Evolutionary conservation across 2,329 filamentous ascomycete species (phyloP), one percentile per base, ranked within the genome.

Genomic region (Beauveria sp.): DNA sequence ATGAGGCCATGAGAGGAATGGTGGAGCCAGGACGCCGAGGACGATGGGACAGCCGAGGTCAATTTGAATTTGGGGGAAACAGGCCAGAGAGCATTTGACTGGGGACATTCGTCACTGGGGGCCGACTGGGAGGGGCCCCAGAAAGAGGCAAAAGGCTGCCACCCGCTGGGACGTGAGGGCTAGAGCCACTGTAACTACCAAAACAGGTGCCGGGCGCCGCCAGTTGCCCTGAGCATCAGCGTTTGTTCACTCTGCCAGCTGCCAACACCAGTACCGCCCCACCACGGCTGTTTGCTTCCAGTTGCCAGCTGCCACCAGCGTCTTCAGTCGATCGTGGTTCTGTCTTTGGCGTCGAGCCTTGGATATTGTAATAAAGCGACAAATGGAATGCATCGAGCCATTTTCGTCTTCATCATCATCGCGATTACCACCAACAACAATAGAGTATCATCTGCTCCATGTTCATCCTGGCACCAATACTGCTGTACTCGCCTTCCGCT

Each of bases 11-110:
- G 43, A 34, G 59, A 46, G 59, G 59, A 53, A 56, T 51, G 47
- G 52, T 55, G 59, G 53, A 55, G 53, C 37, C 59, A 47, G 53
- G n/a, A 48, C 44, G 59, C 53, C 59, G 59, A 61, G 59, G 54
- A 40, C 37, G 59, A 61, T 50, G 52, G 46, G 47, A 61, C 44
- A 61, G 59, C 59, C 59, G 59, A 61, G 59, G 59, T 61, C 53
- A 56, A 61, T 3, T 54, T 48, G 34, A 16, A 37, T 50, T 46
- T n/a, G 43, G 59, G 43, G 44, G 34, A 18, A n/a, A 40, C 12
- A 44, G 22, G 24, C 9, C 18, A 46, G 24, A 18, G 46, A 51
- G 58, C 58, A 54, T 60, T 60, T 60, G 58, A 54, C 57, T 37
- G 50, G 47, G 41, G 28, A 40, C 34, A 44, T 43, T 20, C 12